Conservation (phyloP, 176 grass and related monocot genomes). For the Zea mays region Zm-B73-REFERENCE-NAM-5.0 NC_050101.1:141140501-141141000, state of each 20-base stretch:
- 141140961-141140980: background rate
- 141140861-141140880: conserved; percentile 96
- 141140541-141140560: conserved; percentile 59
- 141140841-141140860: conserved; percentile 94
- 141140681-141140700: conserved; percentile 33
- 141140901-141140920: conserved; percentile 56
- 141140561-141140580: conserved; percentile 74
- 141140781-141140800: conserved; percentile 84
- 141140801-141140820: conserved; percentile 95
- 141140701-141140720: conserved; percentile 62
- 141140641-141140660: conserved; percentile 21
- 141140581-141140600: conserved; percentile 89
- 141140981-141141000: conserved; percentile 8
- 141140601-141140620: conserved; percentile 93
- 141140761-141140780: conserved; percentile 97
- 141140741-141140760: conserved; percentile 95
- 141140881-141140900: conserved; percentile 92
- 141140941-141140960: conserved; percentile 27
- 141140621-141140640: conserved; percentile 70
- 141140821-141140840: conserved; percentile 72
- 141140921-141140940: conserved; percentile 26
- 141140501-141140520: conserved; percentile 74
- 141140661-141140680: conserved; percentile 20
- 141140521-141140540: conserved; percentile 80
- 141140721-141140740: conserved; percentile 83